Conservation (phyloP, 2,329 filamentous ascomycete genomes). For the Fusarium proliferatum region DNA sequence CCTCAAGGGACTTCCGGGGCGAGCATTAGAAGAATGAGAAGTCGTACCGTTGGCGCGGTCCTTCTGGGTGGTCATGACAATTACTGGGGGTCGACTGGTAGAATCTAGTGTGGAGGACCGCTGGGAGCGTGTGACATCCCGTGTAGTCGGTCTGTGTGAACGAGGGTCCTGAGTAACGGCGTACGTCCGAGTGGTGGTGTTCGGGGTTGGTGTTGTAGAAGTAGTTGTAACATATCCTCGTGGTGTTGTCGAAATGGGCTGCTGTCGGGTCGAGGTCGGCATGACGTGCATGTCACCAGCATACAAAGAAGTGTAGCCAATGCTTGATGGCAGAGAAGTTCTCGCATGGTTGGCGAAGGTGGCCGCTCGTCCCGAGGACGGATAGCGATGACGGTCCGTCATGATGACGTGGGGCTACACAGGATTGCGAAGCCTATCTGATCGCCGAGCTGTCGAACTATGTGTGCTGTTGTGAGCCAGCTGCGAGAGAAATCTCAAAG, state of each 20-base stretch:
- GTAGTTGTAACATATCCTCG: conserved; percentile 49
- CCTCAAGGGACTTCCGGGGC: conserved; percentile 59
- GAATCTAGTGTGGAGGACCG: conserved; percentile 66
- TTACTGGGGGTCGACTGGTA: conserved; percentile 62
- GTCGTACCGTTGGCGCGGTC: conserved; percentile 54
- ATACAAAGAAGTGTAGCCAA: conserved; percentile 63
- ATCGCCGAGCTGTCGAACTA: conserved; percentile 19
- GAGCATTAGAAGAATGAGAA: conserved; percentile 52
- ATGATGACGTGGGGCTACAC: conserved; percentile 50
- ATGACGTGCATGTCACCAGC: conserved; percentile 66
- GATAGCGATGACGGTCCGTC: conserved; percentile 60
- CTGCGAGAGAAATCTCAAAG: conserved; percentile 4
- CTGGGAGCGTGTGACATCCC: conserved; percentile 58
- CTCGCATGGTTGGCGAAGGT: conserved; percentile 62
- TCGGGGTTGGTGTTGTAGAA: conserved; percentile 50
- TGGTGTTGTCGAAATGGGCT: conserved; percentile 47
- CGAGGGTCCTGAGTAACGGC: conserved; percentile 65
- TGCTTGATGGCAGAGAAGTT: conserved; percentile 63
- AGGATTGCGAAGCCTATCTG: conserved; percentile 10
- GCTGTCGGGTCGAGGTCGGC: conserved; percentile 52
- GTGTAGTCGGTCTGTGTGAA: conserved; percentile 58
- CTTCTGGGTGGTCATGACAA: conserved; percentile 66
- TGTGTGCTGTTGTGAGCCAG: conserved; percentile 12
- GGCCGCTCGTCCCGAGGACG: conserved; percentile 57
- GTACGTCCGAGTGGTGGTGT: conserved; percentile 66